Evolutionary conservation across 2,329 filamentous ascomycete genomes (phyloP).

Genomic region (Knufia fluminis): DNA sequence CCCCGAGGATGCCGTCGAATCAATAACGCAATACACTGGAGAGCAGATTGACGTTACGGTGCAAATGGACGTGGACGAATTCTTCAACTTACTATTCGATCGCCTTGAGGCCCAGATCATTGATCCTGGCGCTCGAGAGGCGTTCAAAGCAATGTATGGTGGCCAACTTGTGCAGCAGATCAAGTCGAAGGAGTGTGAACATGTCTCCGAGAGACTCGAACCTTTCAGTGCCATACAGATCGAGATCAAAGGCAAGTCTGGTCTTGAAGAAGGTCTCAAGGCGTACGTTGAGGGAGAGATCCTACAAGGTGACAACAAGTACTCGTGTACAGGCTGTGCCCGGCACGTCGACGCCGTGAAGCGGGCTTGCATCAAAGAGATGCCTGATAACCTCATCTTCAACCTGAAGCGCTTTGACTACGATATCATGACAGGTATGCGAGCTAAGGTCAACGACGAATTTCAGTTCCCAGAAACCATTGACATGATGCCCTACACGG

Average conservation of each 20-base stretch:
- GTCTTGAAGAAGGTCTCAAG: slow-evolving; percentile 74
- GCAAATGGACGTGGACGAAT: slow-evolving; percentile 98
- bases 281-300: slow-evolving; percentile 95
- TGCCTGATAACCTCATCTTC: slow-evolving; percentile 90
- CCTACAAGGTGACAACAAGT: slow-evolving; percentile 97
- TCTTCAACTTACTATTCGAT: slow-evolving; percentile 89
- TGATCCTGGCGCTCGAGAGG: slow-evolving; percentile 56
- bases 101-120: slow-evolving; percentile 77
- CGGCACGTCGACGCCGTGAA: slow-evolving; percentile 89
- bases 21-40: slow-evolving; percentile 75
- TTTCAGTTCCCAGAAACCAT: slow-evolving; percentile 79
- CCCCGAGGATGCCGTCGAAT: slow-evolving; percentile 60
- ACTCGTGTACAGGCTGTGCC: slow-evolving; percentile 87
- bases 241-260: slow-evolving; percentile 86
- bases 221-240: slow-evolving; percentile 92
- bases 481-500: slow-evolving; percentile 81
- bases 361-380: slow-evolving; percentile 79
- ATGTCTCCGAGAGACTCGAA: slow-evolving; percentile 84
- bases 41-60: slow-evolving; percentile 72
- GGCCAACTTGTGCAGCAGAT: slow-evolving; percentile 90
- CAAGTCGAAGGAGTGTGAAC: slow-evolving; percentile 85
- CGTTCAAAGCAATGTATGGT: slow-evolving; percentile 76
- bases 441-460: slow-evolving; percentile 90
- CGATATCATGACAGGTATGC: slow-evolving; percentile 55
- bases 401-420: slow-evolving; percentile 62